Evolutionary conservation across 2,329 filamentous ascomycete genomes (phyloP), one percentile per base, ranked within the genome.

Genomic region (Cladorrhinum sp.): DNA sequence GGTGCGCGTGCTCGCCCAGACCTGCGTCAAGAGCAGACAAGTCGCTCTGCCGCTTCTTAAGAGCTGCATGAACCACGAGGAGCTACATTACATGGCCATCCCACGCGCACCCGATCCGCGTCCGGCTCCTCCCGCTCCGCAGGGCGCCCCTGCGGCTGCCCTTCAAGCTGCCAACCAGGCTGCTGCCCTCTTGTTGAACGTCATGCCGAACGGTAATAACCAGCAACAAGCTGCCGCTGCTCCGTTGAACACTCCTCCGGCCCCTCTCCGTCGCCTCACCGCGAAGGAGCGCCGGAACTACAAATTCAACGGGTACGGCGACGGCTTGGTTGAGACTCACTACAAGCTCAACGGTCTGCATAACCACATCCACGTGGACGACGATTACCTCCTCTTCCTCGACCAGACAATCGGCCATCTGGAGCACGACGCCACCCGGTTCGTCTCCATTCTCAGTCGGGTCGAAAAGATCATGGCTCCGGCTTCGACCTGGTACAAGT

Each of bases 301-400:
- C n/a, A 46, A 21, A 46, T 46, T 20, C 42, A 16, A 18, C 16
- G 6, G 7, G 6, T 3, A 8, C 3, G 42, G n/a, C n/a, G 42
- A 46, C 5, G 42, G 26, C 8, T n/a, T 24, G 12, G 18, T 33
- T 18, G 30, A 55, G 5, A 39, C 12, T 2, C n/a, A 57, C 18
- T 24, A n/a, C n/a, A 6, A 18, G 3, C 18, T 21, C 14, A 57
- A 48, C 39, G 16, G 20, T 7, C 16, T 57, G 14, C 39, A 57
- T 23, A 57, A 57, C 24, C 54, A 57, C 18, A 46, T 49, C 18
- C 54, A 57, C 16, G 42, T 20, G 14, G 54, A 57, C 26, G 16
- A 18, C 23, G 54, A 57, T 33, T 57, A 57, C 8, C 18, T 57
- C n/a, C 39, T 57, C 4, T 57, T 57, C 30, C 20, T 24, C 16